Conservation (phyloP, 345 rosid genomes). For the Populus pruinosa region DNA sequence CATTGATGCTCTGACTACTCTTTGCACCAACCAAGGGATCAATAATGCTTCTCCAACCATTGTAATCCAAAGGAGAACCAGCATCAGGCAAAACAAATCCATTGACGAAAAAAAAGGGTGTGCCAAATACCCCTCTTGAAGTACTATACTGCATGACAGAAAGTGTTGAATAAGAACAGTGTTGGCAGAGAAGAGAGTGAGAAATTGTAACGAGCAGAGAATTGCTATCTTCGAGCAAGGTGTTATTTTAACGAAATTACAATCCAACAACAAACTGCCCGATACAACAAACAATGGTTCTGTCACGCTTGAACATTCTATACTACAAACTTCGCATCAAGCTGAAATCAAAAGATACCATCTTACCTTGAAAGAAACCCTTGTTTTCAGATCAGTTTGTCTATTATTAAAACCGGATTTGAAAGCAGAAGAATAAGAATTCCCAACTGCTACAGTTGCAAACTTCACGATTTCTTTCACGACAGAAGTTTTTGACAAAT, state of each 20-base stretch:
- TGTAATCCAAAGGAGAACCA: constrained; percentile 45
- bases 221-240: not conserved
- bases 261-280: not conserved
- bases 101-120: constrained; percentile 67
- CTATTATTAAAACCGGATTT: constrained; percentile 54
- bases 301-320: not conserved
- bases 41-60: constrained; percentile 59
- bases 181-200: not conserved
- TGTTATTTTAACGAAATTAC: not conserved
- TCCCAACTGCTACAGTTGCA: constrained; percentile 49
- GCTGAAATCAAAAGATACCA: not conserved
- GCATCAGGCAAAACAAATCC: constrained; percentile 63
- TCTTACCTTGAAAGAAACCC: constrained; percentile 79
- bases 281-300: not conserved
- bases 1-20: not conserved
- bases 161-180: not conserved
- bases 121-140: constrained; percentile 65
- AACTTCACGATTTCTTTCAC: constrained; percentile 54
- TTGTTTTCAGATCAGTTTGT: constrained; percentile 58
- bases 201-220: not conserved
- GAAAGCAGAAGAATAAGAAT: constrained; percentile 43
- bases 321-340: not conserved
- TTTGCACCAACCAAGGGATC: constrained; percentile 49
- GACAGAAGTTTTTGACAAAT: constrained; percentile 51
- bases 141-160: constrained; percentile 57